Conservation (phyloP, 2,329 filamentous ascomycete species). For the Ascochyta koolunga region DNA sequence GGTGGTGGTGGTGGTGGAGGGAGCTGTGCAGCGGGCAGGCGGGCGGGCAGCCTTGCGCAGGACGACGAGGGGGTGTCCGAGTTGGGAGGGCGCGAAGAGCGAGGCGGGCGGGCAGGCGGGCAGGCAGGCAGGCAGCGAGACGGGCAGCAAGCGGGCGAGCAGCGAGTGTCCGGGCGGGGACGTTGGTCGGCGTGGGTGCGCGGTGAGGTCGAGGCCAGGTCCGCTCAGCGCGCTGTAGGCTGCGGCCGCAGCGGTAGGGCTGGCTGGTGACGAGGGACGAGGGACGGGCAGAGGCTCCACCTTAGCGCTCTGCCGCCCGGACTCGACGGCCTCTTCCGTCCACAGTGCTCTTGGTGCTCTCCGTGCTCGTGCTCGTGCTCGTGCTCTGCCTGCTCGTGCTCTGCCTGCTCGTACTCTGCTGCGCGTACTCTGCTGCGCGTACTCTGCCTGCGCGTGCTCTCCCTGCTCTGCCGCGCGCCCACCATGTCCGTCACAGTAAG, state of each 20-base stretch:
- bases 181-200: background rate
- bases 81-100: no score
- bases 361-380: no score
- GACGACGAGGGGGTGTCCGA: no score
- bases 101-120: conserved; percentile 16
- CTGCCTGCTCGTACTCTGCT: no score
- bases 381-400: conserved; percentile 14
- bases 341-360: no score
- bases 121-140: background rate
- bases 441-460: conserved; percentile 11
- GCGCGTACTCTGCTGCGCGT: no score
- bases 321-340: no score
- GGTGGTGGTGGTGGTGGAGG: no score
- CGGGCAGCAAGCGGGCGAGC: background rate
- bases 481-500: conserved; percentile 57
- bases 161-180: background rate
- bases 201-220: conserved; percentile 1
- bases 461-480: conserved; percentile 6
- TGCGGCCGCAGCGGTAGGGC: background rate
- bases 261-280: no score
- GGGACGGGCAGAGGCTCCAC: conserved; percentile 3
- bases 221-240: background rate
- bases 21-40: conserved; percentile 9
- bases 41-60: conserved; percentile 28
- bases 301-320: background rate